These are phyloP conservation scores for Golubevia pallescens DNA, from an alignment of 1,284 basidiomycete genomes.

Conservation along the genomic window DNA sequence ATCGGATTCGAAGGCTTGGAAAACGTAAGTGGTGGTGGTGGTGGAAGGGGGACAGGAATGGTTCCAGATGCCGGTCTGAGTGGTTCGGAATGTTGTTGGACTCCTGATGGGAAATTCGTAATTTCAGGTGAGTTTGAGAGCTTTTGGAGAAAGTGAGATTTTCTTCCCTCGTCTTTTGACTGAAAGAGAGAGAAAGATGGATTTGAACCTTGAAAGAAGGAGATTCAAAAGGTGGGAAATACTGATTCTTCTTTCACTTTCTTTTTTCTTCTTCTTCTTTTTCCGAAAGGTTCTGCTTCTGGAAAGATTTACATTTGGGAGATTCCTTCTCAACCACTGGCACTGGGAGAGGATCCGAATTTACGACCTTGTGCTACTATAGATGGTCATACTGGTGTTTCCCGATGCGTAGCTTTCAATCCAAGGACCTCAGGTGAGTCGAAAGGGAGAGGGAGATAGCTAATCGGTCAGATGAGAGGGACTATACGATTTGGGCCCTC, in stretches of 20 bases:
- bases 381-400: slow-evolving; percentile 32
- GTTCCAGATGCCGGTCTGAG: slow-evolving; percentile 53
- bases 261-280: slow-evolving; percentile 3
- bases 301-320: slow-evolving; percentile 27
- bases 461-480: neutral
- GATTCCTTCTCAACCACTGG: slow-evolving; percentile 16
- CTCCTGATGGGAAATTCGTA: slow-evolving; percentile 52
- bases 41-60: slow-evolving; percentile 17
- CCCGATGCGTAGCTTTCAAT: slow-evolving; percentile 49
- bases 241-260: slow-evolving; percentile 13
- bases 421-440: slow-evolving; percentile 49
- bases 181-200: too few species aligned
- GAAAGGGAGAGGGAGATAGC: too few species aligned
- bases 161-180: too few species aligned
- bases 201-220: neutral
- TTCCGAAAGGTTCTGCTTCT: slow-evolving; percentile 12
- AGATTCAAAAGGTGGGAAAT: slow-evolving; percentile 1
- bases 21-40: slow-evolving; percentile 23
- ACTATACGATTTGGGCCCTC: neutral
- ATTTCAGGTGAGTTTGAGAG: slow-evolving; percentile 22
- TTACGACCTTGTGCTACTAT: slow-evolving; percentile 21
- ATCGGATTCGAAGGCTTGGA: slow-evolving; percentile 40
- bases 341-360: slow-evolving; percentile 17
- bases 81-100: slow-evolving; percentile 52
- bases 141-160: slow-evolving; percentile 15